These are phyloP conservation scores for Phytophthora foliorum DNA, from an alignment of 352 stramenopile genomes.

Conservation along the genomic window DNA sequence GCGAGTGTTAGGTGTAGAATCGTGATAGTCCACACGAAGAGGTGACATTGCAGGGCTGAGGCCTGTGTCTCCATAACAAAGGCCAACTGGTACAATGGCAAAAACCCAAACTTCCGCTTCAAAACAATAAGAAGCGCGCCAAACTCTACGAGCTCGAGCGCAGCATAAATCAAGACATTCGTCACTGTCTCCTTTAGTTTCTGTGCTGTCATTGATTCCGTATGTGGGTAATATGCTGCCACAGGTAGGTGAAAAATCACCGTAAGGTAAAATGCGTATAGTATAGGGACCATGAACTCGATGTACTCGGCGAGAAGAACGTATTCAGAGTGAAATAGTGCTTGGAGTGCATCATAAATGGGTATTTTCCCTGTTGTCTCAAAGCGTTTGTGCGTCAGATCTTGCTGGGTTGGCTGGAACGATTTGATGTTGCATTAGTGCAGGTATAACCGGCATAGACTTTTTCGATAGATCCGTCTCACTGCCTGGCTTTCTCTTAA, in stretches of 20 bases:
- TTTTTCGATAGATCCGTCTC: neutral
- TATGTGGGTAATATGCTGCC: slow-evolving; percentile 32
- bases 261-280: slow-evolving; percentile 32
- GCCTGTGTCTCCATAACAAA: slow-evolving; percentile 51
- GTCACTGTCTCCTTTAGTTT: slow-evolving; percentile 8
- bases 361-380: neutral
- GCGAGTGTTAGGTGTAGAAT: slow-evolving; percentile 37
- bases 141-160: slow-evolving; percentile 29
- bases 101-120: slow-evolving; percentile 31
- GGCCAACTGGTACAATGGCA: slow-evolving; percentile 34
- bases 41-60: slow-evolving; percentile 21
- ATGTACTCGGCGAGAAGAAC: slow-evolving; percentile 39
- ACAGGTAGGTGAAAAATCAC: slow-evolving; percentile 33
- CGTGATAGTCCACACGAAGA: slow-evolving; percentile 42
- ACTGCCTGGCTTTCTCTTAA: neutral
- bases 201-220: slow-evolving; percentile 11
- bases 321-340: slow-evolving; percentile 42
- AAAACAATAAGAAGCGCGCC: slow-evolving; percentile 22
- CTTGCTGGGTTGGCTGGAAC: neutral
- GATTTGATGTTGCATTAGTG: slow-evolving; percentile 10
- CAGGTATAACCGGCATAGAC: neutral
- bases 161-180: slow-evolving; percentile 25
- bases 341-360: slow-evolving; percentile 12
- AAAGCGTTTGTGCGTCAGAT: neutral
- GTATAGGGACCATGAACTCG: slow-evolving; percentile 34